Conservation (phyloP, 306 rosid species). For the Castanea mollissima region DNA sequence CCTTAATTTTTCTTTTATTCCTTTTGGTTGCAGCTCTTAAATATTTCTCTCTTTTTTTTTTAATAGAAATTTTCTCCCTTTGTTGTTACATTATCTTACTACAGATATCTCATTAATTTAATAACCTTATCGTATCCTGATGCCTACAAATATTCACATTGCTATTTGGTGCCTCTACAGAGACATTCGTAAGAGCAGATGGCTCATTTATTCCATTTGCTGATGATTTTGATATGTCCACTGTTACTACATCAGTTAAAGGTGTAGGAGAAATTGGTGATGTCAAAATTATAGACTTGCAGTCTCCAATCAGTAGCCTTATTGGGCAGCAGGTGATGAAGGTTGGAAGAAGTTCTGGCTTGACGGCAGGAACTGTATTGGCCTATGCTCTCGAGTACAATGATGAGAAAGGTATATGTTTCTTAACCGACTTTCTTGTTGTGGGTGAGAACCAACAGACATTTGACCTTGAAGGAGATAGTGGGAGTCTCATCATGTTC, state of each 20-base stretch:
- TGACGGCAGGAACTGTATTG: slow-evolving; percentile 88
- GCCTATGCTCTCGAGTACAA: slow-evolving; percentile 98
- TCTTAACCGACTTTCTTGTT: slow-evolving; percentile 95
- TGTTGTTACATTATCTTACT: not conserved
- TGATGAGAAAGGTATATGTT: slow-evolving; percentile 98
- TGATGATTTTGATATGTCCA: slow-evolving; percentile 93
- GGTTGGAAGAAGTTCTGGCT: slow-evolving; percentile 98
- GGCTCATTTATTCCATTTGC: slow-evolving; percentile 98
- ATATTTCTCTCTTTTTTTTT: not conserved
- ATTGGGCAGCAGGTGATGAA: slow-evolving; percentile 94
- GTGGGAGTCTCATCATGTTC: slow-evolving; percentile 92
- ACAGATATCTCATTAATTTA: not conserved
- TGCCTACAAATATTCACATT: not conserved
- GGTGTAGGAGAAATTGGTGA: slow-evolving; percentile 88
- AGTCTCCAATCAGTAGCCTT: slow-evolving; percentile 80
- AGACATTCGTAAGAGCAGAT: slow-evolving; percentile 97
- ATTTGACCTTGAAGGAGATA: slow-evolving; percentile 98
- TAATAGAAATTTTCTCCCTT: not conserved
- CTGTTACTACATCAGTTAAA: slow-evolving; percentile 78
- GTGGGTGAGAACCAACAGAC: slow-evolving; percentile 99
- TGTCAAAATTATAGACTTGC: slow-evolving; percentile 83
- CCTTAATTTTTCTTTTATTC: not conserved
- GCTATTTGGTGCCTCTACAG: slow-evolving; percentile 45
- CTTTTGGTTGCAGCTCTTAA: not conserved
- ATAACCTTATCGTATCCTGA: not conserved